Conservation (phyloP, 2,329 filamentous ascomycete species). For the Fusarium keratoplasticum region DNA sequence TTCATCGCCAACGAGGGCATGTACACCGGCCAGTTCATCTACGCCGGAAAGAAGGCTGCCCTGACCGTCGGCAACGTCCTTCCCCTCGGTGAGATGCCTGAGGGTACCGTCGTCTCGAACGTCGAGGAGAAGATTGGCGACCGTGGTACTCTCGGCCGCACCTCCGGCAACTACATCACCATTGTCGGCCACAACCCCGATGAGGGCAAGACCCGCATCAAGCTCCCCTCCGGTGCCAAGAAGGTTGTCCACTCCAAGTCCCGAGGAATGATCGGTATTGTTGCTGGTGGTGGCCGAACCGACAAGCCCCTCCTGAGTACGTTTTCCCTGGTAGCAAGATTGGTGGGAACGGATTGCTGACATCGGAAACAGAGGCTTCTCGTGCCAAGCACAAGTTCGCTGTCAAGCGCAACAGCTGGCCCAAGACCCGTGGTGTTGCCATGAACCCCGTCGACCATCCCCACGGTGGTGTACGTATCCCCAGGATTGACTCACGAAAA, state of each 20-base stretch:
- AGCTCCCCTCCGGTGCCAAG: conserved; percentile 99
- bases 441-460: conserved; percentile 99
- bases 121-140: conserved; percentile 99
- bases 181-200: conserved; percentile 98
- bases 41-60: conserved; percentile 98
- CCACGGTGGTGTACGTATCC: conserved; percentile 82
- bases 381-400: conserved; percentile 99
- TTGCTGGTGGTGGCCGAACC: conserved; percentile 98
- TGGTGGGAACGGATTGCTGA: conserved; percentile 53
- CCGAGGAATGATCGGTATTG: conserved; percentile 99
- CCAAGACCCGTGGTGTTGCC: conserved; percentile 99
- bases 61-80: conserved; percentile 98
- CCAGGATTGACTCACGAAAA: neutral
- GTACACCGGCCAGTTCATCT: conserved; percentile 99
- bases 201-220: conserved; percentile 99
- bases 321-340: conserved; percentile 47
- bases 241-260: conserved; percentile 94
- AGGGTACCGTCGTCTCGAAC: conserved; percentile 99
- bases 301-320: conserved; percentile 98
- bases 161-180: conserved; percentile 99
- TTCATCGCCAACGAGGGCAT: conserved; percentile 99
- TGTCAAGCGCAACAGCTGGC: conserved; percentile 99
- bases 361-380: conserved; percentile 81
- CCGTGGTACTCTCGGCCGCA: conserved; percentile 95
- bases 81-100: conserved; percentile 91